Percentiles rank a stretch among this genome's conserved stretches.
Evolutionary conservation across 371 early-diverging fungal species (phyloP).

Genomic region (Capniomyces stellatus): DNA sequence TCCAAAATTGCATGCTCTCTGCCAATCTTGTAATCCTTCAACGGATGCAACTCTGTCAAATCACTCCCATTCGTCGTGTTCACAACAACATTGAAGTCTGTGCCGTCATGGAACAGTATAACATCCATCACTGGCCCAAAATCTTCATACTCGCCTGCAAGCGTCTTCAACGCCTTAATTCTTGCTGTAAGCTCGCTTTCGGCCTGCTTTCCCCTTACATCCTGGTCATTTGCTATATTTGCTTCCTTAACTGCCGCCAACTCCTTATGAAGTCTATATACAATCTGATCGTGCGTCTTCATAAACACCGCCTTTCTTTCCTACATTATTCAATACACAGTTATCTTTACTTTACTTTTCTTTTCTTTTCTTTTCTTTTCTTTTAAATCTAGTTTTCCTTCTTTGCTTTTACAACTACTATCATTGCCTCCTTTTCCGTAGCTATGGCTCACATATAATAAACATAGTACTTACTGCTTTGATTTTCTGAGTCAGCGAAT

Average conservation of each 20-base stretch:
- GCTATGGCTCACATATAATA: too few species aligned
- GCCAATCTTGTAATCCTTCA: slow-evolving; percentile 64
- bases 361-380: too few species aligned
- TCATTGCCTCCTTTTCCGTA: too few species aligned
- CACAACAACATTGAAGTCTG: slow-evolving; percentile 67
- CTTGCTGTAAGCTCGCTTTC: slow-evolving; percentile 44
- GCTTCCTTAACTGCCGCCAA: slow-evolving; percentile 30
- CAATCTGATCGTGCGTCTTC: slow-evolving; percentile 39
- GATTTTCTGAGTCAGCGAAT: slow-evolving; percentile 31
- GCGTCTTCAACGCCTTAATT: slow-evolving; percentile 41
- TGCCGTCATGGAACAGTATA: slow-evolving; percentile 75
- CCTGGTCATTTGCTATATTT: slow-evolving; percentile 22
- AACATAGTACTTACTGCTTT: too few species aligned
- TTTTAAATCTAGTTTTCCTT: too few species aligned
- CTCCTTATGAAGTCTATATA: slow-evolving; percentile 39
- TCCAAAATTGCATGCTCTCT: slow-evolving; percentile 54
- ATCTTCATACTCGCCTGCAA: slow-evolving; percentile 47
- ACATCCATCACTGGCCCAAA: slow-evolving; percentile 64
- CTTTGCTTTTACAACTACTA: too few species aligned
- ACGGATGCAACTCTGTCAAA: slow-evolving; percentile 33
- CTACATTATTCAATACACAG: too few species aligned
- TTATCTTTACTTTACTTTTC: too few species aligned
- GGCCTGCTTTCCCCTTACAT: slow-evolving; percentile 14
- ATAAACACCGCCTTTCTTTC: slow-evolving; percentile 46
- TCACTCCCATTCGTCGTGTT: slow-evolving; percentile 67